Evolutionary conservation across 441 rosid species (phyloP), one percentile per base, ranked within the genome.

Genomic region (Erysimum pusillum): DNA sequence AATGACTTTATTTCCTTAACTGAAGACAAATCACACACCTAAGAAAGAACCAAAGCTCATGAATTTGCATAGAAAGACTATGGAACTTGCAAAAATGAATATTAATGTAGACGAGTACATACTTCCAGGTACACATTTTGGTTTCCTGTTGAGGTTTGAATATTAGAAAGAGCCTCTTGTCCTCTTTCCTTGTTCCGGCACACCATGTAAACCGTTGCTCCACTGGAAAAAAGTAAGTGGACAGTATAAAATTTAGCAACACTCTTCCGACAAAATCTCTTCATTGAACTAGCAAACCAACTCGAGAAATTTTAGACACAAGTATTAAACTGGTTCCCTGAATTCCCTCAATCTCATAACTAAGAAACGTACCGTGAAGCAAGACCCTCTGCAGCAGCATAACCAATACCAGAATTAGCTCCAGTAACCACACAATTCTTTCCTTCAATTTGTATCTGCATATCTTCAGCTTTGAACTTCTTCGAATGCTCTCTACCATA

Each of bases 341-440:
- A 28, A 17, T 60, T 31, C 22, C 14, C 25, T 41, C 17, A 41
- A 34, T 45, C 25, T 0, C 1, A 28, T 38, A 49, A 49, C 4
- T 46, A 32, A 39, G 65, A 63, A 67, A 76, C 9, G 39, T 67
- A 92, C 99, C 91, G 86, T 12, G 96, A 87, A 82, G 98, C 98
- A 79, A 92, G 92, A 62, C 91, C 96, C 85, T 92, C 91, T 13
- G 97, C 94, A 20, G 96, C 80, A 7, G 98, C 90, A 81, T 76
- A 95, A 66, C 99, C 99, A 76, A 92, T 85, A 68, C 97, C 98
- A 18, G 99, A 87, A 80, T 92, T 94, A 4, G 97, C 98, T 67
- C 99, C 97, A 2, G 97, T 94, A 15, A 92, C 96, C 7, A 94
- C 68, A 81, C 96, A 92, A 63, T 88, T 91, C 85, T 87, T 87